Conservation (phyloP, 225 moss, liverwort and hornwort species). For the Pseudoscleropodium purum region DNA sequence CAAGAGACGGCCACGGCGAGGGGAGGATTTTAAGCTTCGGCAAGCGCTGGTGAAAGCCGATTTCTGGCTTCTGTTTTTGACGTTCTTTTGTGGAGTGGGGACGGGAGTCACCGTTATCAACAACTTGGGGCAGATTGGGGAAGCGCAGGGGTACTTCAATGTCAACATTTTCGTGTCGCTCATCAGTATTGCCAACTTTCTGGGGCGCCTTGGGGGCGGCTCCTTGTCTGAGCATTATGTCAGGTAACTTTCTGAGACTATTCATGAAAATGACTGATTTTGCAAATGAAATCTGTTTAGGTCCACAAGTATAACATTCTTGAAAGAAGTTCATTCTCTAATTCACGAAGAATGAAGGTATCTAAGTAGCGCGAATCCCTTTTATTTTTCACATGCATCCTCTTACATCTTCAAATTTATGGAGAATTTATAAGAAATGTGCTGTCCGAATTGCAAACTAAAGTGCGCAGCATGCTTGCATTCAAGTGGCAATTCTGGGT, state of each 20-base stretch:
- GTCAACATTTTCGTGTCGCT: conserved; percentile 78
- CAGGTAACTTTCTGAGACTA: conserved; percentile 14
- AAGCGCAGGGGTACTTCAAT: conserved; percentile 71
- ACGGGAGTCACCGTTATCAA: conserved; percentile 65
- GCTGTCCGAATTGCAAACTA: not conserved
- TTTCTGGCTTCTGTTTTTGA: conserved; percentile 77
- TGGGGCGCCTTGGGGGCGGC: conserved; percentile 75
- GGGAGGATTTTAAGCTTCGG: conserved; percentile 75
- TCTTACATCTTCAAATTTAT: not conserved
- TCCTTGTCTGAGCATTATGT: conserved; percentile 73
- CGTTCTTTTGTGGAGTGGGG: conserved; percentile 75
- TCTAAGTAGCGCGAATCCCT: not conserved
- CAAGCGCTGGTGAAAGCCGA: conserved; percentile 79
- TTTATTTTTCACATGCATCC: not conserved
- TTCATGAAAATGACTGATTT: not conserved
- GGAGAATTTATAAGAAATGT: not conserved
- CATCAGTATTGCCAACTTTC: conserved; percentile 66
- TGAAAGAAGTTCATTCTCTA: too few species aligned
- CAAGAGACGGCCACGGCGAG: conserved; percentile 56
- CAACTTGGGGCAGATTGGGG: conserved; percentile 85
- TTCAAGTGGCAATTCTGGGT: not conserved
- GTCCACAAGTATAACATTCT: not conserved
- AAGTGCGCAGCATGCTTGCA: not conserved
- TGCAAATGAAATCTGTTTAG: not conserved
- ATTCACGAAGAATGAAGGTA: not conserved